A percentile compares a stretch with the other conserved stretches of the same genome.
Conservation (phyloP, 805 yeast genomes). For the Candida endomychidarum region DNA sequence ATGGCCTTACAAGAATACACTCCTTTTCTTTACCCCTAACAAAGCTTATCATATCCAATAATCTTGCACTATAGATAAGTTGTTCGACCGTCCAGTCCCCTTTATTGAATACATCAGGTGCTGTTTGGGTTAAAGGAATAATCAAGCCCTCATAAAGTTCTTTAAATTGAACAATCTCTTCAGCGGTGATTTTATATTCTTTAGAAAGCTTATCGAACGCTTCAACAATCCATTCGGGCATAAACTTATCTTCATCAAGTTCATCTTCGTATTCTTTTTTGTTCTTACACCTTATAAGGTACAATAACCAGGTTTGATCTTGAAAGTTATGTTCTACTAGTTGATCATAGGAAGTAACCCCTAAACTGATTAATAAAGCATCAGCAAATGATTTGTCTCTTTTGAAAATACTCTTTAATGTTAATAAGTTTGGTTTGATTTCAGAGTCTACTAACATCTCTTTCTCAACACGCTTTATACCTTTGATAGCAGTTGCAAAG, state of each 20-base stretch:
- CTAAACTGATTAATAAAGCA: constrained; percentile 56
- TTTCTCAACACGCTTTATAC: constrained; percentile 47
- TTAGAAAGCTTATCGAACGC: constrained; percentile 36
- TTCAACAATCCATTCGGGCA: constrained; percentile 53
- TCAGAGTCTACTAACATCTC: constrained; percentile 34
- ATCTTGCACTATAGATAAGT: constrained; percentile 50
- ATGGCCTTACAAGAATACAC: constrained; percentile 34
- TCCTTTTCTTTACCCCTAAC: constrained; percentile 45
- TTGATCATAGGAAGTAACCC: constrained; percentile 54
- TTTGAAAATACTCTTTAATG: constrained; percentile 59
- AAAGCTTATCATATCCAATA: constrained; percentile 53
- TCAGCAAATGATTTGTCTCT: constrained; percentile 53
- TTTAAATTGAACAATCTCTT: constrained; percentile 56
- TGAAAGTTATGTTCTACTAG: constrained; percentile 47
- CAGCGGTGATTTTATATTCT: constrained; percentile 44
- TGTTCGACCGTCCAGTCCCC: constrained; percentile 52
- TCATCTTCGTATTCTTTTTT: constrained; percentile 29
- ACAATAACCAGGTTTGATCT: constrained; percentile 60
- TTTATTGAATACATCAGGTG: constrained; percentile 56
- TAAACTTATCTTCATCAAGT: constrained; percentile 23
- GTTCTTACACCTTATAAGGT: constrained; percentile 61
- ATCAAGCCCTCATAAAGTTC: constrained; percentile 54
- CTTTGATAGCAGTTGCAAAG: constrained; percentile 46
- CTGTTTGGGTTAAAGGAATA: constrained; percentile 45
- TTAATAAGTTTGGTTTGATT: constrained; percentile 45